Conservation (phyloP, 352 stramenopile genomes). For the Globisporangium alternatum region DNA sequence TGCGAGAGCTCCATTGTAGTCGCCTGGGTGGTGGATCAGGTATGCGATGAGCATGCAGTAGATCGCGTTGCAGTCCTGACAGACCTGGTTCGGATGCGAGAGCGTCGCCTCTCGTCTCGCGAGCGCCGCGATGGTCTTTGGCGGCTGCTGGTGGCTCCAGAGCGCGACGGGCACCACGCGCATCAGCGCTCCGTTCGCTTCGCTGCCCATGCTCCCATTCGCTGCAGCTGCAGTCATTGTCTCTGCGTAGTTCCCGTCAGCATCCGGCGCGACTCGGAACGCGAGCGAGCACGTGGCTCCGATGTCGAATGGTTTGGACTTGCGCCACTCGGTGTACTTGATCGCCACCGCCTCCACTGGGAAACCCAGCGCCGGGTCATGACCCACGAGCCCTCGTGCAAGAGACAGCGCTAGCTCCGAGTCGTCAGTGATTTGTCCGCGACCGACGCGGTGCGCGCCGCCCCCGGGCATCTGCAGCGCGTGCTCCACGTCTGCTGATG, state of each 20-base stretch:
- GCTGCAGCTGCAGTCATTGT: background rate
- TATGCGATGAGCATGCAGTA: conserved; percentile 52
- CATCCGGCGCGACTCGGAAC: conserved; percentile 26
- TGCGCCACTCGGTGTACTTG: conserved; percentile 36
- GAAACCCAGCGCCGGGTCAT: conserved; percentile 27
- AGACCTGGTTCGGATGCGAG: conserved; percentile 49
- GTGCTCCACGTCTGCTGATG: conserved; percentile 14
- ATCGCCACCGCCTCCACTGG: conserved; percentile 36
- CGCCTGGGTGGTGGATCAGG: conserved; percentile 34
- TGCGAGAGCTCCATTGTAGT: conserved; percentile 32
- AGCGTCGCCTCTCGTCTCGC: conserved; percentile 38
- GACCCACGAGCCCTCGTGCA: conserved; percentile 25
- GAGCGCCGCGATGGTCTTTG: conserved; percentile 28
- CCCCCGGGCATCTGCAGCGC: conserved; percentile 55
- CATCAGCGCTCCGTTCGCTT: conserved; percentile 61
- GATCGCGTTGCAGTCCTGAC: conserved; percentile 60
- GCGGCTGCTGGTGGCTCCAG: conserved; percentile 25
- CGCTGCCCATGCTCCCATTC: conserved; percentile 26
- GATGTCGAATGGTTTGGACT: conserved; percentile 46
- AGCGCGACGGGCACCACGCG: conserved; percentile 44
- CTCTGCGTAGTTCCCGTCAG: conserved; percentile 17
- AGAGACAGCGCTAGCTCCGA: conserved; percentile 55
- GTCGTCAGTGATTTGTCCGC: conserved; percentile 61
- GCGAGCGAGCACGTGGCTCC: conserved; percentile 45
- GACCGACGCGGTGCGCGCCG: conserved; percentile 35